A percentile compares a stretch with the other conserved stretches of the same genome.
phyloP scores from a whole-genome alignment of 2,329 filamentous ascomycete genomes.

The Hypomyces perniciosus region DNA sequence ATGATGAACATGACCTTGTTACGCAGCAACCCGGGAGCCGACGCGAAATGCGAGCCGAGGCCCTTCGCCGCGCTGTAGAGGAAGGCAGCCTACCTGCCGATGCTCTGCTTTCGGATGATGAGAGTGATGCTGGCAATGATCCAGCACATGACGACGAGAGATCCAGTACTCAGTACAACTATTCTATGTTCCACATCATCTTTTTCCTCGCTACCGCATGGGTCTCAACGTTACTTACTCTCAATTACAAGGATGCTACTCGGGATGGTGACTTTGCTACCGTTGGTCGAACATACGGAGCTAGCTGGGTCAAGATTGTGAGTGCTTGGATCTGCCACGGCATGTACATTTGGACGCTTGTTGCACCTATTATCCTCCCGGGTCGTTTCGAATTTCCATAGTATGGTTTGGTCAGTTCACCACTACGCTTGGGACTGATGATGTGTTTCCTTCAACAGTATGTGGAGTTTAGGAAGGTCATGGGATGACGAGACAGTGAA shows the following conservation, averaged over 20 bases:
- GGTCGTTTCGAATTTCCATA: conserved; percentile 69
- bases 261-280: conserved; percentile 73
- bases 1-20: conserved; percentile 82
- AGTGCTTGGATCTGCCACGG: conserved; percentile 95
- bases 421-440: no score
- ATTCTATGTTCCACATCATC: conserved; percentile 92
- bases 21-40: conserved; percentile 75
- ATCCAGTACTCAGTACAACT: conserved; percentile 88
- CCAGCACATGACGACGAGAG: conserved; percentile 81
- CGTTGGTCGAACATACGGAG: conserved; percentile 92
- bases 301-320: conserved; percentile 98
- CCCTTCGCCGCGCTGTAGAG: conserved; percentile 84
- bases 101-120: conserved; percentile 70
- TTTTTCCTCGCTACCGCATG: conserved; percentile 95
- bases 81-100: conserved; percentile 88
- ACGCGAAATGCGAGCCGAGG: conserved; percentile 88
- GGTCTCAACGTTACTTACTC: conserved; percentile 82
- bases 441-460: no score
- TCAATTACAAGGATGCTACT: conserved; percentile 63
- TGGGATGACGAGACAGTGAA: no score
- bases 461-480: no score
- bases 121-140: conserved; percentile 57
- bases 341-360: conserved; percentile 88
- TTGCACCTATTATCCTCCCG: conserved; percentile 79
- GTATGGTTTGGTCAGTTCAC: conserved; percentile 26